These are phyloP conservation scores for Diatrype stigma DNA, from an alignment of 2,329 filamentous ascomycete genomes.

Conservation along the genomic window DNA sequence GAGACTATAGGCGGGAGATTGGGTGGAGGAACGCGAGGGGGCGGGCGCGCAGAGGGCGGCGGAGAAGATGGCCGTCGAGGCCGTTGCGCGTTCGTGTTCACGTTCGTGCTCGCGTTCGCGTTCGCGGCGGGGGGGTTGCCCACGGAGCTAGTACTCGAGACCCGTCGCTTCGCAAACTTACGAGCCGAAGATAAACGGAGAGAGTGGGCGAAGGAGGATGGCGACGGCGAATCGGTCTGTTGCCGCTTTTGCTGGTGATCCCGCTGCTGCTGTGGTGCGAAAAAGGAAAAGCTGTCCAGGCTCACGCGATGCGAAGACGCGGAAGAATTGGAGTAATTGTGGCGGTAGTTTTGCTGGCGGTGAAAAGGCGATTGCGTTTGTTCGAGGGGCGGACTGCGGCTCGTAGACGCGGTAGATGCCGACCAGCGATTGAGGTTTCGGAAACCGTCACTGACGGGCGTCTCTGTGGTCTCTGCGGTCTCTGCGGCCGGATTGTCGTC, in stretches of 20 bases:
- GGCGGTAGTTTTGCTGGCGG: conserved; percentile 9
- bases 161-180: conserved; percentile 22
- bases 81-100: conserved; percentile 13
- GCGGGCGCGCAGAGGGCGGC: conserved; percentile 18
- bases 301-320: conserved; percentile 40
- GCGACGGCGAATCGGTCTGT: conserved; percentile 1
- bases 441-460: conserved; percentile 35
- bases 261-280: conserved; percentile 14
- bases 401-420: conserved; percentile 45
- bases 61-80: conserved; percentile 27
- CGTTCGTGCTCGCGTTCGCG: not conserved
- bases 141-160: conserved; percentile 12
- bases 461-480: too few relatives aligned
- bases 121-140: too few relatives aligned
- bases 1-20: conserved; percentile 38
- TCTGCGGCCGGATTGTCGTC: not conserved
- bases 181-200: conserved; percentile 18
- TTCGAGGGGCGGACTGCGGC: conserved; percentile 25
- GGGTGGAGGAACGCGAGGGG: conserved; percentile 19
- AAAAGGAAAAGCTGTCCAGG: conserved; percentile 35
- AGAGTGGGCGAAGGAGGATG: conserved; percentile 3
- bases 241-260: conserved; percentile 4
- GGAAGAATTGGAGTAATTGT: conserved; percentile 25
- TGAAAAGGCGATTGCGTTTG: conserved; percentile 11
- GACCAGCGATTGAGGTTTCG: conserved; percentile 52